Conservation (phyloP, 768 basidiomycete genomes). For the Russula sp. region DNA sequence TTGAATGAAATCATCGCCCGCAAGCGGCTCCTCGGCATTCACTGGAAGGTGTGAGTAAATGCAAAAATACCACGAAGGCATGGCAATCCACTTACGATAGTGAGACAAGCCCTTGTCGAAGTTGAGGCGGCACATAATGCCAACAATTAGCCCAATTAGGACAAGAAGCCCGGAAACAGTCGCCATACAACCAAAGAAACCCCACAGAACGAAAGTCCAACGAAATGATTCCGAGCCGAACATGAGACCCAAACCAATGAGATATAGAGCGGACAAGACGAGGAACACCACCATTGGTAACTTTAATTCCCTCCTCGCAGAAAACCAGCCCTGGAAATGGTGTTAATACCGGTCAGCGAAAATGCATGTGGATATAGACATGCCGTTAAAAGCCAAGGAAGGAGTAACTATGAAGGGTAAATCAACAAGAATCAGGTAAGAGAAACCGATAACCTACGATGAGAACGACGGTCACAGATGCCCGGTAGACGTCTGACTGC, state of each 20-base stretch:
- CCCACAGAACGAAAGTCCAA: constrained; percentile 70
- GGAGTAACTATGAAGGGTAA: constrained; percentile 41
- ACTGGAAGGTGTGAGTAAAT: constrained; percentile 36
- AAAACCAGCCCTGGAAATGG: constrained; percentile 60
- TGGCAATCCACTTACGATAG: constrained; percentile 45
- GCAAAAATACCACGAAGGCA: constrained; percentile 2
- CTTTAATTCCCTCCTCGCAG: constrained; percentile 60
- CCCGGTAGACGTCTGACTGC: constrained; percentile 46
- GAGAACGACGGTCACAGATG: constrained; percentile 49
- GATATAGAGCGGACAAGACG: constrained; percentile 50
- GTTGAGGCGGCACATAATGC: constrained; percentile 62
- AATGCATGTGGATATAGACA: constrained; percentile 17
- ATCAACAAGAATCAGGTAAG: constrained; percentile 6
- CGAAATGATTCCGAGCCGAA: constrained; percentile 68
- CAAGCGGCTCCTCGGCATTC: constrained; percentile 45
- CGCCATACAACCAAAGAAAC: constrained; percentile 64
- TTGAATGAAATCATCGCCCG: constrained; percentile 39
- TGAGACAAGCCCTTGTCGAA: constrained; percentile 69
- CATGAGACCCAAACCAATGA: constrained; percentile 66
- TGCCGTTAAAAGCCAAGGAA: constrained; percentile 66
- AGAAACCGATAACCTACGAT: constrained; percentile 41
- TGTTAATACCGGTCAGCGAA: not conserved
- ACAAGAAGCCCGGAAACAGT: constrained; percentile 53
- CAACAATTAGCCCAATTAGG: constrained; percentile 50
- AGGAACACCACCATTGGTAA: constrained; percentile 60